A percentile compares a stretch with the other conserved stretches of the same genome.
phyloP scores from a whole-genome alignment of 2,329 filamentous ascomycete species.

The Colletotrichum aenigma region DNA sequence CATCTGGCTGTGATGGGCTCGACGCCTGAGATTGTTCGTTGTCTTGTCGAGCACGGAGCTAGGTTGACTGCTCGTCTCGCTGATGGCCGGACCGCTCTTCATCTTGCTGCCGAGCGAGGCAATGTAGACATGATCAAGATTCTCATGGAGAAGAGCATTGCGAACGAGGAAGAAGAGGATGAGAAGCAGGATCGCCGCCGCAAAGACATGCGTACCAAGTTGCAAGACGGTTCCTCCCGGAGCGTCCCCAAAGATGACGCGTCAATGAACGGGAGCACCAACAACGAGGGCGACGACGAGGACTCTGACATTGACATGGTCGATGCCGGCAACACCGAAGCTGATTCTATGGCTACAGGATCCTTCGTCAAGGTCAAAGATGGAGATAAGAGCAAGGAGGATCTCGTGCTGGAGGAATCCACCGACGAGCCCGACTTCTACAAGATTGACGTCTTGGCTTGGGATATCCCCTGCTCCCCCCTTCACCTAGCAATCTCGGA shows the following conservation, averaged over 20 bases:
- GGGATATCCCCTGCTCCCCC: slow-evolving; percentile 77
- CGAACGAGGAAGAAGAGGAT: slow-evolving; percentile 73
- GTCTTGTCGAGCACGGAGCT: slow-evolving; percentile 73
- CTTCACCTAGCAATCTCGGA: slow-evolving; percentile 80
- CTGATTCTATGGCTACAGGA: slow-evolving; percentile 66
- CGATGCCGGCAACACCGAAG: slow-evolving; percentile 51
- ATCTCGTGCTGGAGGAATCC: slow-evolving; percentile 53
- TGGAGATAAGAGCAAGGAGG: slow-evolving; percentile 36
- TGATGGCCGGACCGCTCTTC: slow-evolving; percentile 82
- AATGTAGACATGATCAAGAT: slow-evolving; percentile 71
- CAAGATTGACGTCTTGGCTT: slow-evolving; percentile 78
- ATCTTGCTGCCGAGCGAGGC: slow-evolving; percentile 77
- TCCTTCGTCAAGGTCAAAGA: slow-evolving; percentile 74
- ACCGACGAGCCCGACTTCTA: slow-evolving; percentile 78
- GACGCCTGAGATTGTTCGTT: slow-evolving; percentile 71
- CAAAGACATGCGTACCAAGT: slow-evolving; percentile 35
- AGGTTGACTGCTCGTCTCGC: slow-evolving; percentile 76
- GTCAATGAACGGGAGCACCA: slow-evolving; percentile 28
- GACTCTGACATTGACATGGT: slow-evolving; percentile 49
- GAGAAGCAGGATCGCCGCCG: slow-evolving; percentile 58
- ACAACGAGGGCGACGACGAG: slow-evolving; percentile 33
- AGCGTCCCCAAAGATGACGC: slow-evolving; percentile 31
- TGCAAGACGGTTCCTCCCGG: slow-evolving; percentile 25
- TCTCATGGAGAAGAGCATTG: slow-evolving; percentile 74
- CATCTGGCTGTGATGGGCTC: slow-evolving; percentile 77